Evolutionary conservation across 2,329 filamentous ascomycete species (phyloP).

Genomic region (Fusarium verrucosum): DNA sequence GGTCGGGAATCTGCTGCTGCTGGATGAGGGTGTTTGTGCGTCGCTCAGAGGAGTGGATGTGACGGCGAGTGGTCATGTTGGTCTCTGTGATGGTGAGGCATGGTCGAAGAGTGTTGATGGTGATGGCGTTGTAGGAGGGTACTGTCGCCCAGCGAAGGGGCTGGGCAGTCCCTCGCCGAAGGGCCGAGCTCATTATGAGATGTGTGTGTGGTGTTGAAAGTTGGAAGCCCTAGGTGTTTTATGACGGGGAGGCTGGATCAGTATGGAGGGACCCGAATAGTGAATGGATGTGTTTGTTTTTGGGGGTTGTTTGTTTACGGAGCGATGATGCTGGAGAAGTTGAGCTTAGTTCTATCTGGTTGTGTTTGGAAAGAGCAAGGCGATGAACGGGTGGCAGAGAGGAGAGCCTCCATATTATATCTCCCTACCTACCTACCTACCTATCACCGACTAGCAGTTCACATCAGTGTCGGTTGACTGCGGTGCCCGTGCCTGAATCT

Average conservation of each 20-base stretch:
- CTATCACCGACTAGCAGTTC: conserved; percentile 2
- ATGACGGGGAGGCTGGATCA: conserved; percentile 20
- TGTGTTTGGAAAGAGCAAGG: conserved; percentile 1
- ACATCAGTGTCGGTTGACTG: conserved; percentile 24
- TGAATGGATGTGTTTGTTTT: background rate
- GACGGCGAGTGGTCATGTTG: conserved; percentile 38
- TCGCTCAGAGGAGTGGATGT: conserved; percentile 51
- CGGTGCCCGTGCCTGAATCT: conserved; percentile 20
- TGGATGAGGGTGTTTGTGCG: conserved; percentile 50
- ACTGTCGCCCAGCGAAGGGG: conserved; percentile 41
- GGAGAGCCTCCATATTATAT: conserved; percentile 37
- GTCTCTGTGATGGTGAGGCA: conserved; percentile 33
- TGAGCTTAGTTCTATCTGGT: conserved; percentile 22
- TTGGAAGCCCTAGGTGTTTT: conserved; percentile 11
- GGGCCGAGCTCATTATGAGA: conserved; percentile 42
- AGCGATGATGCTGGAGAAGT: conserved; percentile 34
- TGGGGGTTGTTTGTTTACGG: conserved; percentile 24
- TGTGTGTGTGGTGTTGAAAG: conserved; percentile 17
- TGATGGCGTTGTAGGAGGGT: conserved; percentile 23
- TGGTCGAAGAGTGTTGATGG: conserved; percentile 34
- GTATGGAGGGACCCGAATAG: conserved; percentile 31
- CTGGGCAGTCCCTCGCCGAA: conserved; percentile 41
- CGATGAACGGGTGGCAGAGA: conserved; percentile 29
- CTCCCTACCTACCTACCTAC: no score
- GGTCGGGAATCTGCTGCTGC: conserved; percentile 45